Percentiles rank a stretch among this genome's conserved stretches.
Conservation (phyloP, 2,329 filamentous ascomycete genomes). For the Pyricularia sp. region DNA sequence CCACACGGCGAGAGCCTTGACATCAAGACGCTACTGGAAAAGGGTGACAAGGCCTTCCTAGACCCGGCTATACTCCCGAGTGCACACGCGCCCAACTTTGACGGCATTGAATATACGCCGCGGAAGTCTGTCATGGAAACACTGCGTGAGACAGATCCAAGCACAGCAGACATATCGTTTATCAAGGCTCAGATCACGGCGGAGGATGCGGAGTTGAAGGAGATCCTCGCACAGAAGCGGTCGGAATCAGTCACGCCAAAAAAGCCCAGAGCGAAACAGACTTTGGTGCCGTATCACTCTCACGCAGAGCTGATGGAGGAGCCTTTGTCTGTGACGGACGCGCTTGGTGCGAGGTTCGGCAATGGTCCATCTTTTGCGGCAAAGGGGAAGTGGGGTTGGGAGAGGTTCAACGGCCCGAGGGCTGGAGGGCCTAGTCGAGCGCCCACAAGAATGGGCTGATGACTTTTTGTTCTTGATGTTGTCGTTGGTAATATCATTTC, state of each 20-base stretch:
- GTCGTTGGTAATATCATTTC: neutral
- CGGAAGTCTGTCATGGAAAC: slow-evolving; percentile 69
- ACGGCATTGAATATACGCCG: slow-evolving; percentile 53
- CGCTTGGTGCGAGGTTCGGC: slow-evolving; percentile 13
- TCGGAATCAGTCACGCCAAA: slow-evolving; percentile 14
- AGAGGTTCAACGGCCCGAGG: neutral
- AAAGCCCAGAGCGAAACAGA: slow-evolving; percentile 7
- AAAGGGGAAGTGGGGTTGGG: slow-evolving; percentile 3
- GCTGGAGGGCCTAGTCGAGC: neutral
- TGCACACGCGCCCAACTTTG: slow-evolving; percentile 39
- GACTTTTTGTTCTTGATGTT: neutral
- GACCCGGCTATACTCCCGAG: slow-evolving; percentile 49
- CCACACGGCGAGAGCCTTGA: slow-evolving; percentile 77
- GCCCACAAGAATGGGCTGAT: neutral
- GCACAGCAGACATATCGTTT: slow-evolving; percentile 43
- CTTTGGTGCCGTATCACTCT: slow-evolving; percentile 23
- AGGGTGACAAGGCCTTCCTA: slow-evolving; percentile 54
- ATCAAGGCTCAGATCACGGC: slow-evolving; percentile 74
- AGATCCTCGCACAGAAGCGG: slow-evolving; percentile 52
- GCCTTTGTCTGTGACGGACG: slow-evolving; percentile 23
- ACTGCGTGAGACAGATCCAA: slow-evolving; percentile 35
- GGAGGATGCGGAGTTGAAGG: slow-evolving; percentile 58
- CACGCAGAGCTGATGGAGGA: slow-evolving; percentile 23
- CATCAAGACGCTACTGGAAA: slow-evolving; percentile 63
- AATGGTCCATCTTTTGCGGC: neutral